phyloP scores from a whole-genome alignment of 352 stramenopile genomes.

The Globisporangium camurandrum region DNA sequence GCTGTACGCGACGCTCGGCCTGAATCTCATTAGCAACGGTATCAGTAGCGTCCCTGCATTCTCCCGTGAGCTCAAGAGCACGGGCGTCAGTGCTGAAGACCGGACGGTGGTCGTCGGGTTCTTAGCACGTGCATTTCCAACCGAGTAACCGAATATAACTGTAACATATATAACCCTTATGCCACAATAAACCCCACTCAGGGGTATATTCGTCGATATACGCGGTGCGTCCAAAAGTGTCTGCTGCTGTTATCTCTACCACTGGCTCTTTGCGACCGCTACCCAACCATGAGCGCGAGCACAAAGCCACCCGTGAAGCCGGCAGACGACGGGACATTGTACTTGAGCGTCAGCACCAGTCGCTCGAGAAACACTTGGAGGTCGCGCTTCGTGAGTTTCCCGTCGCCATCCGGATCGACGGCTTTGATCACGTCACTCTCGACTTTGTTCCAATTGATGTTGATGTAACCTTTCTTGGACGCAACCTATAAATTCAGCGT shows the following conservation, averaged over 20 bases:
- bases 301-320: conserved; percentile 74
- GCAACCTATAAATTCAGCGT: conserved; percentile 31
- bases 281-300: conserved; percentile 59
- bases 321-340: conserved; percentile 77
- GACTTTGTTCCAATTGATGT: conserved; percentile 88
- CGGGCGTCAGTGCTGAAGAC: conserved; percentile 63
- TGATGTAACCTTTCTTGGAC: conserved; percentile 81
- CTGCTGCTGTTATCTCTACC: no score
- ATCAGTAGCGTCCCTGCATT: conserved; percentile 78
- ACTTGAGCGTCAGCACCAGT: conserved; percentile 61
- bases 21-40: conserved; percentile 82
- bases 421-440: conserved; percentile 77
- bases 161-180: no score
- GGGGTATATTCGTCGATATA: no score
- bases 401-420: conserved; percentile 79
- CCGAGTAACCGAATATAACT: no score
- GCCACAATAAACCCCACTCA: no score
- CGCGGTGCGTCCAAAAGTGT: no score
- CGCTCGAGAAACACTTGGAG: conserved; percentile 71
- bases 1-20: conserved; percentile 73
- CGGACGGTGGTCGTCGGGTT: conserved; percentile 74
- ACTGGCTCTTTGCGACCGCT: no score
- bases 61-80: conserved; percentile 69
- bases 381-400: conserved; percentile 80
- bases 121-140: conserved; percentile 64